Percentiles rank a stretch among this genome's conserved stretches.
Evolutionary conservation across 1,284 basidiomycete species (phyloP).

Genomic region (Ustilago trichophora): DNA sequence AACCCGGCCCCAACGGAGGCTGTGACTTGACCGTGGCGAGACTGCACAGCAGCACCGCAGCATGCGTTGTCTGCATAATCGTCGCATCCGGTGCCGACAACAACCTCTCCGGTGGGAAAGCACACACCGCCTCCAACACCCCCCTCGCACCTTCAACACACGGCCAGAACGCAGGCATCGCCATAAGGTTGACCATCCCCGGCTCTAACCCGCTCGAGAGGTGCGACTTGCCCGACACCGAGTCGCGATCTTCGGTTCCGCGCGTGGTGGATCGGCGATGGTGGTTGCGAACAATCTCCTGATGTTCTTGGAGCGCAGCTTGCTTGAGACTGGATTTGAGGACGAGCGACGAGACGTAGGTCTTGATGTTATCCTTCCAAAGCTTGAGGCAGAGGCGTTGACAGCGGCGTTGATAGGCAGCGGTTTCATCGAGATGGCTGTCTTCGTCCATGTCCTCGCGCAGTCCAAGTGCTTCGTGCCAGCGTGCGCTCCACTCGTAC

Average conservation of each 20-base stretch:
- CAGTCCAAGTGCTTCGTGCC: constrained; percentile 35
- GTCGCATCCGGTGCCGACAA: constrained; percentile 39
- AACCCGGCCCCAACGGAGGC: constrained; percentile 38
- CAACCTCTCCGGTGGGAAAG: constrained; percentile 26
- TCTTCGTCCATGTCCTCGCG: constrained; percentile 36
- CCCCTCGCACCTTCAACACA: constrained; percentile 43
- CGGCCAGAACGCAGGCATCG: constrained; percentile 49
- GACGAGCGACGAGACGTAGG: constrained; percentile 42
- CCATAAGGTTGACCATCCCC: constrained; percentile 43
- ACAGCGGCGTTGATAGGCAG: constrained; percentile 21
- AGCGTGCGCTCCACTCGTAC: constrained; percentile 41
- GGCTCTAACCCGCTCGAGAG: constrained; percentile 26
- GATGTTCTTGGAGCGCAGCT: constrained; percentile 41
- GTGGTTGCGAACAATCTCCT: constrained; percentile 44
- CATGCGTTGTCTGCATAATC: constrained; percentile 38
- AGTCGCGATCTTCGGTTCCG: constrained; percentile 37
- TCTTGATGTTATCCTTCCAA: constrained; percentile 50
- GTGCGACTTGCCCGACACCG: constrained; percentile 30
- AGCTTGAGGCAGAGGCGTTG: constrained; percentile 35
- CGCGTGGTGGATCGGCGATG: constrained; percentile 34
- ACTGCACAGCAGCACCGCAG: constrained; percentile 44
- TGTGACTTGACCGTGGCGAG: constrained; percentile 38
- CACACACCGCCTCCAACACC: constrained; percentile 33
- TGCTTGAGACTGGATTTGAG: constrained; percentile 46
- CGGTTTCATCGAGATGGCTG: constrained; percentile 16